Conservation (phyloP, 495 filamentous ascomycete species). For the Diplogelasinospora grovesii region DNA sequence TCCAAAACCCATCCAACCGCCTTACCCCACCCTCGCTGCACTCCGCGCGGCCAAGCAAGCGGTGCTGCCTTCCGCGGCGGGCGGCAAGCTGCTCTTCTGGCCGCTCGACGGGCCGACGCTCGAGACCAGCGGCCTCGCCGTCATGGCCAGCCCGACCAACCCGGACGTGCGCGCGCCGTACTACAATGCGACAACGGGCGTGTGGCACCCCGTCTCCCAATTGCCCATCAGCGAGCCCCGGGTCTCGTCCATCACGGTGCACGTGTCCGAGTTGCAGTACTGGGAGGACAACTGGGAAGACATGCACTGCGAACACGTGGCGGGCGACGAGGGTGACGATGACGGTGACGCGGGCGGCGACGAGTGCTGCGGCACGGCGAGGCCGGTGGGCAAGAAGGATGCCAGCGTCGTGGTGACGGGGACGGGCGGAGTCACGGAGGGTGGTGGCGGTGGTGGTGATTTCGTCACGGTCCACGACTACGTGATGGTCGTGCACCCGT, state of each 20-base stretch:
- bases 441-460: background rate
- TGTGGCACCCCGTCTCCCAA: slow-evolving; percentile 16
- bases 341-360: slow-evolving; percentile 10
- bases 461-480: slow-evolving; percentile 9
- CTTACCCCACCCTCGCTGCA: too few species aligned
- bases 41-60: too few species aligned
- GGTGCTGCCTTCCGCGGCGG: too few species aligned
- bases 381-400: slow-evolving; percentile 7
- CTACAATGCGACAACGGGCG: slow-evolving; percentile 4
- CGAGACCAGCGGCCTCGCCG: slow-evolving; percentile 15
- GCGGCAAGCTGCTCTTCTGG: slow-evolving; percentile 16
- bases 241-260: slow-evolving; percentile 15
- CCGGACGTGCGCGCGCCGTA: slow-evolving; percentile 12
- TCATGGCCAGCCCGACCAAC: slow-evolving; percentile 10
- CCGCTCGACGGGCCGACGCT: slow-evolving; percentile 14
- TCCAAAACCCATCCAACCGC: too few species aligned
- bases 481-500: slow-evolving; percentile 10
- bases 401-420: slow-evolving; percentile 5
- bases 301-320: slow-evolving; percentile 5
- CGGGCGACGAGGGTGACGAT: slow-evolving; percentile 11
- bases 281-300: slow-evolving; percentile 17
- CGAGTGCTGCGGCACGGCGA: slow-evolving; percentile 8
- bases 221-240: slow-evolving; percentile 16
- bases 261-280: slow-evolving; percentile 7
- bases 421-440: too few species aligned